Conservation (phyloP, 2,329 filamentous ascomycete genomes). For the Periconia macrospinosa region DNA sequence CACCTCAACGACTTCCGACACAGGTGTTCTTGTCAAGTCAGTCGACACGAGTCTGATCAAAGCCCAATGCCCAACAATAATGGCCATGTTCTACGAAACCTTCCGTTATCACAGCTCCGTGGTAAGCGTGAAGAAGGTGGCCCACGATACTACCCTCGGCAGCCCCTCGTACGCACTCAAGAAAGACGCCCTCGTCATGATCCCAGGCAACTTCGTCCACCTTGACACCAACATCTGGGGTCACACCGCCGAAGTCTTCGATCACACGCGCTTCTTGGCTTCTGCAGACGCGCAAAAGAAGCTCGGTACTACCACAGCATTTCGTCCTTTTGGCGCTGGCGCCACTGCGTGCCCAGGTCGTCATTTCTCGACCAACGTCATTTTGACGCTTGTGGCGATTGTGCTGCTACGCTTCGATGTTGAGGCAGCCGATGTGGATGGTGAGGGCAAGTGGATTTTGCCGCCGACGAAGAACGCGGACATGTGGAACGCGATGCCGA, state of each 20-base stretch:
- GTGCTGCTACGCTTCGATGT: conserved; percentile 39
- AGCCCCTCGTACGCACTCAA: conserved; percentile 38
- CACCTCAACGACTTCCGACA: not conserved
- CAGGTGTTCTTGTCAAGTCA: conserved; percentile 5
- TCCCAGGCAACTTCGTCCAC: conserved; percentile 39
- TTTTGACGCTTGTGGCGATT: conserved; percentile 36
- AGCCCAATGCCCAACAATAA: conserved; percentile 41
- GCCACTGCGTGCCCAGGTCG: conserved; percentile 41
- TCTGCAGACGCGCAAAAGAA: conserved; percentile 11
- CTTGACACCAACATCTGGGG: conserved; percentile 39
- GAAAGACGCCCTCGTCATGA: conserved; percentile 39
- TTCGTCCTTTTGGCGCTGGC: conserved; percentile 41
- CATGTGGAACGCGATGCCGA: conserved; percentile 37
- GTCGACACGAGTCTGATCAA: conserved; percentile 41
- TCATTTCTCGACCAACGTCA: conserved; percentile 41
- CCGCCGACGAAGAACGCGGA: conserved; percentile 28
- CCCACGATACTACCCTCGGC: conserved; percentile 38
- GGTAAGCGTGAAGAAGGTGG: conserved; percentile 41
- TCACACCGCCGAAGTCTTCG: conserved; percentile 28
- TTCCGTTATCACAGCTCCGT: conserved; percentile 45
- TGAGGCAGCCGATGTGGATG: conserved; percentile 3
- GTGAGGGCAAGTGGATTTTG: conserved; percentile 20
- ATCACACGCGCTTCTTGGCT: conserved; percentile 36
- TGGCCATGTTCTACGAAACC: conserved; percentile 47
- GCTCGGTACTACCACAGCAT: conserved; percentile 26